These are phyloP conservation scores for Fusarium heterosporum DNA, from an alignment of 2,329 filamentous ascomycete species.

Conservation along the genomic window DNA sequence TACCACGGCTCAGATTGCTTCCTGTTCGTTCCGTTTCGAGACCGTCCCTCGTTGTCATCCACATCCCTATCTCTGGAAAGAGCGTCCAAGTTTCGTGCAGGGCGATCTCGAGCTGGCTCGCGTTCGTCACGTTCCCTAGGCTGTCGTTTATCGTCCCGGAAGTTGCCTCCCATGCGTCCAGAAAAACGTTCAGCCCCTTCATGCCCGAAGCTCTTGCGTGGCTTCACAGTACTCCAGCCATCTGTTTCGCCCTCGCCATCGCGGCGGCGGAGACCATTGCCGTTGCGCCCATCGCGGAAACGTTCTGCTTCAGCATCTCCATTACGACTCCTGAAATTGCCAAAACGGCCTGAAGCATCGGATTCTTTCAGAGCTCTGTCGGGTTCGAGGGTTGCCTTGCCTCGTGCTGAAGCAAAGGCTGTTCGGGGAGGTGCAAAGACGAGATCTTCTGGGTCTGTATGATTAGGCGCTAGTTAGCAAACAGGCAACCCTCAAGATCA, in stretches of 20 bases:
- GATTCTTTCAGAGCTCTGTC: slow-evolving; percentile 66
- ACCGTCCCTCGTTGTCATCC: slow-evolving; percentile 66
- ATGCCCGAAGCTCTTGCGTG: slow-evolving; percentile 78
- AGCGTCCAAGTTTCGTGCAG: slow-evolving; percentile 62
- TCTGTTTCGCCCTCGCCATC: slow-evolving; percentile 73
- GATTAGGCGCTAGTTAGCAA: slow-evolving; percentile 31
- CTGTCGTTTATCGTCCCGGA: slow-evolving; percentile 57
- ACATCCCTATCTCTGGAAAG: slow-evolving; percentile 63
- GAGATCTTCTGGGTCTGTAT: slow-evolving; percentile 78
- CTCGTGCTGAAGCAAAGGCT: slow-evolving; percentile 81
- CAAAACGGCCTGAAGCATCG: slow-evolving; percentile 69
- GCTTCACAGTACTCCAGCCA: slow-evolving; percentile 79
- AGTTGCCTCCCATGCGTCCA: slow-evolving; percentile 69
- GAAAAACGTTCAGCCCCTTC: slow-evolving; percentile 79
- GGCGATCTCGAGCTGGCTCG: slow-evolving; percentile 62
- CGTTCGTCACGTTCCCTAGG: slow-evolving; percentile 68
- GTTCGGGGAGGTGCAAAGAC: slow-evolving; percentile 87
- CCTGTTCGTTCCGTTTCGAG: slow-evolving; percentile 74
- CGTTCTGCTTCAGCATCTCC: slow-evolving; percentile 65
- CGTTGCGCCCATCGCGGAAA: slow-evolving; percentile 62
- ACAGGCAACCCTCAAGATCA: not conserved
- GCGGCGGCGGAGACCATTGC: slow-evolving; percentile 63
- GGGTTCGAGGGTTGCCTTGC: slow-evolving; percentile 62
- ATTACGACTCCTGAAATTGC: slow-evolving; percentile 63
- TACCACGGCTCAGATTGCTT: slow-evolving; percentile 81